phyloP scores from a whole-genome alignment of 768 basidiomycete genomes.

The Ramaria sp. region DNA sequence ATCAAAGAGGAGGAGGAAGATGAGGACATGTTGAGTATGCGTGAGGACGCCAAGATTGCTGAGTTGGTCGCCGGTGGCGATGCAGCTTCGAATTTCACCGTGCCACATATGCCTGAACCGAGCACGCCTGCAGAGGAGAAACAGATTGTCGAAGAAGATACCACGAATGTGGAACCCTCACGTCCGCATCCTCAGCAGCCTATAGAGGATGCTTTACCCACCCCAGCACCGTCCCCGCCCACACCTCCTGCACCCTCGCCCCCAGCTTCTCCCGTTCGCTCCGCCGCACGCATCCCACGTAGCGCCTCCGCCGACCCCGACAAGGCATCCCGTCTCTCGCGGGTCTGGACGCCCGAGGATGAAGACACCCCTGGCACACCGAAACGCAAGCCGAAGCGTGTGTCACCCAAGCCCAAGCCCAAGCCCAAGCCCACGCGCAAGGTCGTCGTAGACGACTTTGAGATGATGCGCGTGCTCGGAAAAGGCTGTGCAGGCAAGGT shows the following conservation, averaged over 20 bases:
- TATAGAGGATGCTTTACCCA: neutral
- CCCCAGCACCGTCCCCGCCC: neutral
- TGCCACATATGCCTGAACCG: slow-evolving; percentile 13
- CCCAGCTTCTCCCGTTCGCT: neutral
- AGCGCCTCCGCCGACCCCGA: slow-evolving; percentile 79
- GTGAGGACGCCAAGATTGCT: slow-evolving; percentile 9
- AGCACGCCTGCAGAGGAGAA: neutral
- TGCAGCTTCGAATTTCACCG: neutral
- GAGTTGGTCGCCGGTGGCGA: slow-evolving; percentile 6
- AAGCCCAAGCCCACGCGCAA: neutral
- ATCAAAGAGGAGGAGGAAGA: slow-evolving; percentile 15
- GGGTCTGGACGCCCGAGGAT: slow-evolving; percentile 41
- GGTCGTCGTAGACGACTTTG: slow-evolving; percentile 72
- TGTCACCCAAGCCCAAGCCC: neutral
- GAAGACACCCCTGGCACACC: slow-evolving; percentile 36
- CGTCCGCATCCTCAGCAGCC: neutral
- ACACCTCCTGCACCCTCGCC: slow-evolving; percentile 7
- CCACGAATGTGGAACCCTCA: too few species aligned
- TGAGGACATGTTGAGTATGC: slow-evolving; percentile 9
- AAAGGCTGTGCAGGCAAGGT: slow-evolving; percentile 98
- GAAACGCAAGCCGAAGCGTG: neutral
- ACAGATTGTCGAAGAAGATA: too few species aligned
- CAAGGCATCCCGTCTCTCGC: slow-evolving; percentile 45
- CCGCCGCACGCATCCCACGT: slow-evolving; percentile 42
- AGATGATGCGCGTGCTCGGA: slow-evolving; percentile 93